phyloP scores from a whole-genome alignment of 2,329 filamentous ascomycete genomes.

The Dichotomopilus funicola region DNA sequence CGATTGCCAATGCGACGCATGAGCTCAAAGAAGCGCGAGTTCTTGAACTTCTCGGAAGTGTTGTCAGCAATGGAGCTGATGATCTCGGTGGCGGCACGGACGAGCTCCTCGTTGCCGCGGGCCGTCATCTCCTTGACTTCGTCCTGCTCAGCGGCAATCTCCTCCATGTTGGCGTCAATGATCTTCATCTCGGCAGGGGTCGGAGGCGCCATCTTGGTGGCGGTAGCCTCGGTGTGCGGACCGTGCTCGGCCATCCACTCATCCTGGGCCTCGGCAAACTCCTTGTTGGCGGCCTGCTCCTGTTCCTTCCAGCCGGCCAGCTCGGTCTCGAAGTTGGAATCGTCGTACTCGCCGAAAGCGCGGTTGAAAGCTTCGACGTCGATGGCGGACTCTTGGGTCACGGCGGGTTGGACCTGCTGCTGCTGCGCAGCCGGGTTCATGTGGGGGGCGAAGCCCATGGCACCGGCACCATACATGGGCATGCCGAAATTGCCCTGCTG shows the following conservation, averaged over 20 bases:
- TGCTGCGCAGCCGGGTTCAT: slow-evolving; percentile 3
- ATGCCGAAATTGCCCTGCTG: slow-evolving; percentile 4
- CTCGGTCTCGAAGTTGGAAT: slow-evolving; percentile 16
- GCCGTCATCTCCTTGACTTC: slow-evolving; percentile 25
- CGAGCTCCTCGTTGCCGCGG: slow-evolving; percentile 57
- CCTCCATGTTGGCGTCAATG: slow-evolving; percentile 24
- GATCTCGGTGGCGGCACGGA: slow-evolving; percentile 63
- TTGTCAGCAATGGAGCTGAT: slow-evolving; percentile 63
- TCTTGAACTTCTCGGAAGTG: slow-evolving; percentile 65
- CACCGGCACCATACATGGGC: slow-evolving; percentile 5
- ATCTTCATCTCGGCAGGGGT: slow-evolving; percentile 18
- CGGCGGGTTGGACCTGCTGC: slow-evolving; percentile 3
- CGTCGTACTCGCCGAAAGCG: slow-evolving; percentile 27
- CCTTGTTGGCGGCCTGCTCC: slow-evolving; percentile 10
- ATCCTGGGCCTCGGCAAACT: slow-evolving; percentile 20
- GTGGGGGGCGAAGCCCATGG: not conserved
- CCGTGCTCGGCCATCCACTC: slow-evolving; percentile 30
- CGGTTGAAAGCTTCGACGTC: slow-evolving; percentile 24
- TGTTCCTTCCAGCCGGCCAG: slow-evolving; percentile 16
- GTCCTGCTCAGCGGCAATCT: slow-evolving; percentile 27
- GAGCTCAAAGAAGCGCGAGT: slow-evolving; percentile 68
- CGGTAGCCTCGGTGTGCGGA: slow-evolving; percentile 14
- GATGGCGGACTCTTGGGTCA: slow-evolving; percentile 4
- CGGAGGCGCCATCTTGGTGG: slow-evolving; percentile 6
- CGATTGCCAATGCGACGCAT: slow-evolving; percentile 70